Percentiles rank a stretch among this genome's conserved stretches.
Conservation (phyloP, 176 grass and related monocot species). For the Pontederia crassipes region DNA sequence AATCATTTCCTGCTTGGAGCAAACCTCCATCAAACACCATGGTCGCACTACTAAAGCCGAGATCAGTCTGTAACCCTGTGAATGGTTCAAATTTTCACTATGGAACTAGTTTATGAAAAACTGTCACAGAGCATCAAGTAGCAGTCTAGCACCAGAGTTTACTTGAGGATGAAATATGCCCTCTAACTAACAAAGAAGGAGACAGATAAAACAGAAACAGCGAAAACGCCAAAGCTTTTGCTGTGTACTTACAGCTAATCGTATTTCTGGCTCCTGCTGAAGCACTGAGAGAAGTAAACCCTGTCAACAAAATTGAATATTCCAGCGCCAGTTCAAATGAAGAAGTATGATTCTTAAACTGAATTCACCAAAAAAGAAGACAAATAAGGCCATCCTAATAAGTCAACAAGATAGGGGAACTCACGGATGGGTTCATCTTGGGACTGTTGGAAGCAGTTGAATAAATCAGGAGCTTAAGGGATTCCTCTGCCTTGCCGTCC, state of each 20-base stretch:
- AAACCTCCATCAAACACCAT: conserved; percentile 82
- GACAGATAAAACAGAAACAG: not conserved
- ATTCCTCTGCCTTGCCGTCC: conserved; percentile 48
- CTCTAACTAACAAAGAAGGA: not conserved
- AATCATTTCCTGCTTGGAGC: conserved; percentile 65
- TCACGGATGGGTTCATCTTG: conserved; percentile 72
- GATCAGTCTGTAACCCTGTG: conserved; percentile 66
- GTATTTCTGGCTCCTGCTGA: conserved; percentile 61
- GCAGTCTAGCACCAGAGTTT: too few relatives aligned
- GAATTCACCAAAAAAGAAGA: not conserved
- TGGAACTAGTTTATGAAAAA: conserved; percentile 3
- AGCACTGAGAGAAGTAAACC: conserved; percentile 68
- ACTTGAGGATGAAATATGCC: not conserved
- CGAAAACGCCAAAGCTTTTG: conserved; percentile 15
- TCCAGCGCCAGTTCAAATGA: not conserved
- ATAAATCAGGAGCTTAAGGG: conserved; percentile 54
- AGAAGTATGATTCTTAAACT: conserved; percentile 1
- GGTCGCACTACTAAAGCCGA: conserved; percentile 50
- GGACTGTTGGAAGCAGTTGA: conserved; percentile 50
- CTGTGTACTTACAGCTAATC: conserved; percentile 63
- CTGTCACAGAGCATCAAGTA: not conserved
- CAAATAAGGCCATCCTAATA: not conserved
- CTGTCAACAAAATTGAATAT: conserved; percentile 30
- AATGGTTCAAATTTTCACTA: conserved; percentile 2
- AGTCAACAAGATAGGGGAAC: conserved; percentile 8